Conservation (phyloP, 192 early-diverging fungal species). For the Backusella macrospora region DNA sequence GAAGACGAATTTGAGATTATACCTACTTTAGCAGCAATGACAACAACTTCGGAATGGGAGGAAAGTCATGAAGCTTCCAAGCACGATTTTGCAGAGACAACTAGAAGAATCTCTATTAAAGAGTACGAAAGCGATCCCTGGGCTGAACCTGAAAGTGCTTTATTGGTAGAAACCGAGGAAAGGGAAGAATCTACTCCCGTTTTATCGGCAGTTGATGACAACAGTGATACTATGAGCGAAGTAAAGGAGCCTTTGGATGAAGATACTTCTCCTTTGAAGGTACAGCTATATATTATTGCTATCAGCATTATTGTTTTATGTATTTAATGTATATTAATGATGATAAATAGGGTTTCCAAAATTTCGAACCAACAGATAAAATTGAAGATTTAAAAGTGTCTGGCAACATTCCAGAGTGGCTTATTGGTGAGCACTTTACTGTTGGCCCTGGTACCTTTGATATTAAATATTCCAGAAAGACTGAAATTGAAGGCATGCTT, state of each 20-base stretch:
- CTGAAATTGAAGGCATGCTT: constrained; percentile 55
- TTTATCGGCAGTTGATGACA: constrained; percentile 7
- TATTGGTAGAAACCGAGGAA: background rate
- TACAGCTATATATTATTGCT: background rate
- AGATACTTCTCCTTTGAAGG: constrained; percentile 17
- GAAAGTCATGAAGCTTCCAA: background rate
- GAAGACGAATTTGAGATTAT: constrained; percentile 10
- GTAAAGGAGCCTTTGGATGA: constrained; percentile 15
- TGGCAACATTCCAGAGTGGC: constrained; percentile 65
- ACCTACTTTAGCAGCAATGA: constrained; percentile 1
- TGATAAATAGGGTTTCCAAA: constrained; percentile 53
- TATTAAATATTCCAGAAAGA: constrained; percentile 63
- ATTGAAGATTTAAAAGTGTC: constrained; percentile 52
- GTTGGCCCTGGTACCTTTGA: constrained; percentile 71
- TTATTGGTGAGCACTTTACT: constrained; percentile 66
- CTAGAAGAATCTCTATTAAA: background rate
- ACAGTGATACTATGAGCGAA: background rate
- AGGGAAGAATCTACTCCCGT: constrained; percentile 3
- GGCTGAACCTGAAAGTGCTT: constrained; percentile 16
- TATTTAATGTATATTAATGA: background rate
- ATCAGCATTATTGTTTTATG: background rate
- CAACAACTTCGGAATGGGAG: constrained; percentile 16
- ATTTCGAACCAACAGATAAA: constrained; percentile 48
- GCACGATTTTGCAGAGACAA: background rate
- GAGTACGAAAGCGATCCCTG: constrained; percentile 20